Evolutionary conservation across 352 stramenopile species (phyloP), one percentile per base, ranked within the genome.

Genomic region (Pseudoperonospora humuli): DNA sequence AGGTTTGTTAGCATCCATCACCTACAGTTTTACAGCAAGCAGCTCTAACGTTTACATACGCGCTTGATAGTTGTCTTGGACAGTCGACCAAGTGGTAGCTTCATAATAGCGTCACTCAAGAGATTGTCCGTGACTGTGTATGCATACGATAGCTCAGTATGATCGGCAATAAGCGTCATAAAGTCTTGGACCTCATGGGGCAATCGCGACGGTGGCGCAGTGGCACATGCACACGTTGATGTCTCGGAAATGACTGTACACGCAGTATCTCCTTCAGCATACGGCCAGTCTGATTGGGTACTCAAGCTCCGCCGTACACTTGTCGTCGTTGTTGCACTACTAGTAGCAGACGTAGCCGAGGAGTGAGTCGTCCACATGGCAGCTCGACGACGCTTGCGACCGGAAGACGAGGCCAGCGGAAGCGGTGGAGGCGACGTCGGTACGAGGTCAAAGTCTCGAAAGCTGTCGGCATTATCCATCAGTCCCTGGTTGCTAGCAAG

Each of bases 61-160:
- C 65, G 57, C 50, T 77, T 66, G 44, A 83, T 79, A 8, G 69
- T 81, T 6, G 60, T 72, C 41, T 81, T 77, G 29, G 68, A 78
- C 7, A 79, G 40, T 0, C 68, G 62, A 7, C 68, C 68, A 25
- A 79, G 68, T 5, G 68, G 68, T 41, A 79, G 51, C 41, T 74
- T 73, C 49, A 76, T 61, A 14, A 60, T 54, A 20, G 55, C 54
- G 17, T 70, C 67, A 23, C 69, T 64, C 31, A 70, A 45, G 7
- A 69, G 17, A 26, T 71, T 63, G 29, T 76, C 52, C 15, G 48
- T 55, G 32, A 61, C 66, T 31, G 48, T 54, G 44, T 64, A 59
- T 18, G 49, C 49, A 46, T 74, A 81, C 26, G 54, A 61, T 32
- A 61, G 42, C 21, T 63, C 67, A 8, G 58, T 68, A 29, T 63